Evolutionary conservation across 208 protist species (phyloP), one percentile per base, ranked within the genome.

Genomic region (Trichomonas gallinae): DNA sequence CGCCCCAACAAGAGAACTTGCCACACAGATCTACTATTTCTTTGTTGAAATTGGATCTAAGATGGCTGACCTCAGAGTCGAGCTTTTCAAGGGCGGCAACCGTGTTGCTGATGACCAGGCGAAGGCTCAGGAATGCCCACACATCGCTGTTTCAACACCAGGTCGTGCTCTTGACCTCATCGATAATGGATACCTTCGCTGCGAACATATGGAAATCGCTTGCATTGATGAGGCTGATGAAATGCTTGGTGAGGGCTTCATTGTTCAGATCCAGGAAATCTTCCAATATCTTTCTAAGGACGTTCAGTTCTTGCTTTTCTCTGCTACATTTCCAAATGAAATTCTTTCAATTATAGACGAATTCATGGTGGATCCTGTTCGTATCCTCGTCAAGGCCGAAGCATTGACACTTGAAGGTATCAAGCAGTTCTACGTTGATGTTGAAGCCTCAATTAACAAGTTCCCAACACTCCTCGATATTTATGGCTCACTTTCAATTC

Each of bases 151-250:
- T 72, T 99, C 99, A 96, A 99, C 99, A 34, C 99, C 99, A 96
- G 99, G 99, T 38, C 98, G 99, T 98, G 98, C 99, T 63, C 98
- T 98, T 96, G 99, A 99, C 97, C 99, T 99, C 98, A 99, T 99
- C 63, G 98, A 98, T 45, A 97, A 99, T 46, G 98, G 98, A 34
- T 96, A 96, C 40, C 97, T 99, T 0, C 23, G 96, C 36, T 97
- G 98, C 21, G 88, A 97, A 34, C 97, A 97, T 85, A 98, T 99
- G 81, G 98, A 99, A 96, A 98, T 99, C 96, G 98, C 99, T 58
- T 98, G 99, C 88, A 98, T 99, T 96, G 99, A 99, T 97, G 99
- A 99, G 98, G 99, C 99, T 21, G 99, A 99, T 98, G 99, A 99
- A 98, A 99, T 99, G 99, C 98, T 99, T 58, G 91, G 48, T 51